Conservation (phyloP, 768 basidiomycete genomes). For the Kwoniella sp. region DNA sequence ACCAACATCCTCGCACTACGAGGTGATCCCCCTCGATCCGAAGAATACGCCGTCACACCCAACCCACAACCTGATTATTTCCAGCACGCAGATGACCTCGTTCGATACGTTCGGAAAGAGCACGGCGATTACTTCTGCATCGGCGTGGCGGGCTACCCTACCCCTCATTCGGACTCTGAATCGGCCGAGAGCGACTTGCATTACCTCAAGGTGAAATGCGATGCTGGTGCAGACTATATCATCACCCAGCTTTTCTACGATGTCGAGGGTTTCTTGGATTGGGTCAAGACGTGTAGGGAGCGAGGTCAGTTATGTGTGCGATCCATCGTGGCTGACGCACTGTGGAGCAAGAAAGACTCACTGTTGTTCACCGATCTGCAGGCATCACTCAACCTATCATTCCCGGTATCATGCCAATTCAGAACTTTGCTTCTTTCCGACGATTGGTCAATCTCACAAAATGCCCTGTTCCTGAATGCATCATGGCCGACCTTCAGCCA, state of each 20-base stretch:
- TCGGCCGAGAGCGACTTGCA: slow-evolving; percentile 60
- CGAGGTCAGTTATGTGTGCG: slow-evolving; percentile 64
- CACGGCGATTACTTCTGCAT: slow-evolving; percentile 85
- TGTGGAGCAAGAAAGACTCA: no score
- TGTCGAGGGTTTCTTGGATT: slow-evolving; percentile 77
- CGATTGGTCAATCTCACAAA: slow-evolving; percentile 88
- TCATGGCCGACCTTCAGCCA: slow-evolving; percentile 69
- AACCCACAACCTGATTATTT: slow-evolving; percentile 59
- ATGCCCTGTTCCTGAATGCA: slow-evolving; percentile 68
- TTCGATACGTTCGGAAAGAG: slow-evolving; percentile 81
- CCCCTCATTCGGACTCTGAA: slow-evolving; percentile 57
- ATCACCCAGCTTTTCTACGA: slow-evolving; percentile 98
- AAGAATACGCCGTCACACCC: slow-evolving; percentile 65
- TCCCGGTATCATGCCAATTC: slow-evolving; percentile 96
- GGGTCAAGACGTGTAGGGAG: slow-evolving; percentile 71
- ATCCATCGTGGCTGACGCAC: no score
- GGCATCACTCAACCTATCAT: slow-evolving; percentile 89
- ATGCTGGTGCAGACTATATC: slow-evolving; percentile 94
- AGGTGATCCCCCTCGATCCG: slow-evolving; percentile 91
- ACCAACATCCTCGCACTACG: slow-evolving; percentile 87
- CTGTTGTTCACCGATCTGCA: slow-evolving; percentile 55
- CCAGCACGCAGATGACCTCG: slow-evolving; percentile 82
- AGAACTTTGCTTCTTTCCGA: slow-evolving; percentile 90
- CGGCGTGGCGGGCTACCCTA: slow-evolving; percentile 92
- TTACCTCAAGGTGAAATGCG: slow-evolving; percentile 79